A percentile compares a stretch with the other conserved stretches of the same genome.
Conservation (phyloP, 208 protist species). For the Leptomonas pyrrhocoris region DNA sequence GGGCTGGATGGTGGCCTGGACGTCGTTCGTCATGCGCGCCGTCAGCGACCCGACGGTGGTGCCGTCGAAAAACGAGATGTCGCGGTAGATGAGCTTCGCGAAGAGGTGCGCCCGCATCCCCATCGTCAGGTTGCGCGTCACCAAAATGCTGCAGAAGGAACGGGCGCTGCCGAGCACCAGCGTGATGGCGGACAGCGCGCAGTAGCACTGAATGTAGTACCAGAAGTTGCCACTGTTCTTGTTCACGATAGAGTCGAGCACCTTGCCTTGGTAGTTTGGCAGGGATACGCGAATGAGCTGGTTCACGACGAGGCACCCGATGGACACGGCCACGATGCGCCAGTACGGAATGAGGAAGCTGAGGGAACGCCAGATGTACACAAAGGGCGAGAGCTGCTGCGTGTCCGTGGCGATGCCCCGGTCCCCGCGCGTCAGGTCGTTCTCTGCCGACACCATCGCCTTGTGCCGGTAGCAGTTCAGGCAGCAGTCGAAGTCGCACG, state of each 20-base stretch:
- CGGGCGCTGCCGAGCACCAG: constrained; percentile 49
- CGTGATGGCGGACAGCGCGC: constrained; percentile 39
- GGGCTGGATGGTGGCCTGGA: constrained; percentile 55
- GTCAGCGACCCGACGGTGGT: constrained; percentile 56
- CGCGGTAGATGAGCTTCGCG: constrained; percentile 48
- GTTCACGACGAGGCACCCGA: constrained; percentile 43
- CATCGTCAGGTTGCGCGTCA: constrained; percentile 55
- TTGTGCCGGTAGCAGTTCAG: constrained; percentile 43
- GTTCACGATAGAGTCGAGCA: constrained; percentile 56
- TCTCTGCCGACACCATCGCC: constrained; percentile 30
- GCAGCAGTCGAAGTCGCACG: constrained; percentile 60
- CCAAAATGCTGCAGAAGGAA: constrained; percentile 54
- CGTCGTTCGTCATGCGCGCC: constrained; percentile 69
- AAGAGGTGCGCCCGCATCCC: constrained; percentile 50
- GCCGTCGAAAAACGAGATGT: constrained; percentile 62
- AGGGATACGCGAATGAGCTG: constrained; percentile 43
- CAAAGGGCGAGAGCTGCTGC: constrained; percentile 42
- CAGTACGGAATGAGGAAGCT: constrained; percentile 46
- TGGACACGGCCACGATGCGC: constrained; percentile 36
- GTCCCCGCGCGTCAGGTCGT: constrained; percentile 33
- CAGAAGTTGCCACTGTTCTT: constrained; percentile 34
- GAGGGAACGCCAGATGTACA: constrained; percentile 47
- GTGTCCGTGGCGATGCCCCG: constrained; percentile 14
- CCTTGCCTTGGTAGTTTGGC: constrained; percentile 56
- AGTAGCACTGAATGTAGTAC: constrained; percentile 42